Percentiles rank a stretch among this genome's conserved stretches.
phyloP scores from a whole-genome alignment of 1,284 basidiomycete genomes.

The Irpex sp. region DNA sequence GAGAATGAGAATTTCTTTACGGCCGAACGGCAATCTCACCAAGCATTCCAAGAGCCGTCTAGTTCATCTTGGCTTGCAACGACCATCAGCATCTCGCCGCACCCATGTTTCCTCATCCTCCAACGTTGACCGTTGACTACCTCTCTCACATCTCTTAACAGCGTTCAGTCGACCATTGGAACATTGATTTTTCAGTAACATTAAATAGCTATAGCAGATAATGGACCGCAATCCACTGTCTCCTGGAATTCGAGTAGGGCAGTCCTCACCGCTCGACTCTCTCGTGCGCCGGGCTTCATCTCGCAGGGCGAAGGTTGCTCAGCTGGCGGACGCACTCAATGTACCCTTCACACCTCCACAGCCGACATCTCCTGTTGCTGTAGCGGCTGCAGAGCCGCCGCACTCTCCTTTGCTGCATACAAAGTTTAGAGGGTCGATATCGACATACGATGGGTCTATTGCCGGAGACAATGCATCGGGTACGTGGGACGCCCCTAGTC shows the following conservation, averaged over 20 bases:
- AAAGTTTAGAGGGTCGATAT: constrained; percentile 53
- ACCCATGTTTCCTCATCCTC: not conserved
- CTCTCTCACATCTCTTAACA: not conserved
- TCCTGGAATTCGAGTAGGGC: constrained; percentile 11
- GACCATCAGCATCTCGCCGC: not conserved
- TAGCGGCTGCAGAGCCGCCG: constrained; percentile 23
- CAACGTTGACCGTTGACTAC: constrained; percentile 1
- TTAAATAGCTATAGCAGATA: not conserved
- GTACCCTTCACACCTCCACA: constrained; percentile 19
- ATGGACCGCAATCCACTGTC: constrained; percentile 9
- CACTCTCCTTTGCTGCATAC: constrained; percentile 63
- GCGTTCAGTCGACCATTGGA: not conserved
- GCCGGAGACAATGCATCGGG: not conserved
- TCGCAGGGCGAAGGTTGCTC: constrained; percentile 22
- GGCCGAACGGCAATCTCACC: not conserved
- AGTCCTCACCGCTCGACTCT: constrained; percentile 39
- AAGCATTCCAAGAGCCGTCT: not conserved
- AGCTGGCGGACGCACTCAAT: constrained; percentile 10
- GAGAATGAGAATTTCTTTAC: not conserved
- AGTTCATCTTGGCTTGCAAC: not conserved
- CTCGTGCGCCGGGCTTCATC: constrained; percentile 39
- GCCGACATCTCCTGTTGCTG: constrained; percentile 1
- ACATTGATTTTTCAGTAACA: not conserved
- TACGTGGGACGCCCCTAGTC: not conserved
- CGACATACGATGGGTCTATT: constrained; percentile 28